Percentiles rank a stretch among this genome's conserved stretches.
phyloP scores from a whole-genome alignment of 441 rosid species.

The Viola pubescens region DNA sequence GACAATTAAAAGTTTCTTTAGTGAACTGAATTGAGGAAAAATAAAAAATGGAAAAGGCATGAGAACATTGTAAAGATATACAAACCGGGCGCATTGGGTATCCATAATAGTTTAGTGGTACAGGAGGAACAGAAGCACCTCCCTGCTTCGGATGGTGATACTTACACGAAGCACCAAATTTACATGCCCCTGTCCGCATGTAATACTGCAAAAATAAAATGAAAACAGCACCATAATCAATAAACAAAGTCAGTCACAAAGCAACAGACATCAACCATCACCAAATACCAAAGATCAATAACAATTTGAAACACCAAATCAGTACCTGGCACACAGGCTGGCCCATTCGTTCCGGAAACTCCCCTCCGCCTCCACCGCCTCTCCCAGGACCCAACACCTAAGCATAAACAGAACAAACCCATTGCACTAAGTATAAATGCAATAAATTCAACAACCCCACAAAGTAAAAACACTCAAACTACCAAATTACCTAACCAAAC shows the following conservation, averaged over 20 bases:
- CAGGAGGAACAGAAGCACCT: slow-evolving; percentile 42
- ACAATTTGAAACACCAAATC: slow-evolving; percentile 5
- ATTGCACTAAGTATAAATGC: slow-evolving; percentile 9
- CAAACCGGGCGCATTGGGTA: slow-evolving; percentile 87
- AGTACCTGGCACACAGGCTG: slow-evolving; percentile 87
- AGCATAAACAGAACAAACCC: slow-evolving; percentile 16
- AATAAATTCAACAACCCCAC: slow-evolving; percentile 6
- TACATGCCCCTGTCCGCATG: slow-evolving; percentile 81
- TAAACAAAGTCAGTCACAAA: not conserved
- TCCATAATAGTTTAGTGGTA: slow-evolving; percentile 60
- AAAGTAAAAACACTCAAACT: slow-evolving; percentile 12
- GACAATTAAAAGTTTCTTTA: not conserved
- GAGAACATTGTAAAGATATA: slow-evolving; percentile 14
- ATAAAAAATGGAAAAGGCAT: not conserved
- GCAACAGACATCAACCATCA: slow-evolving; percentile 13
- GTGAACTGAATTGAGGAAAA: not conserved
- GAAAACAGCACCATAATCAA: slow-evolving; percentile 11
- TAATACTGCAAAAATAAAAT: slow-evolving; percentile 47
- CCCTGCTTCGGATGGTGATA: slow-evolving; percentile 90
- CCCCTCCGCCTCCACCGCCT: slow-evolving; percentile 50
- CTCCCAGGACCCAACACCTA: slow-evolving; percentile 60
- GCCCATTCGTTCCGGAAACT: slow-evolving; percentile 68
- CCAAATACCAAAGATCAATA: slow-evolving; percentile 5
- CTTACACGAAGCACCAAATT: slow-evolving; percentile 87
- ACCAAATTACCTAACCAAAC: slow-evolving; percentile 14